Base-by-base conservation (phyloP, 2,329 filamentous ascomycete genomes). In the Trichoderma brevicompactum region DNA sequence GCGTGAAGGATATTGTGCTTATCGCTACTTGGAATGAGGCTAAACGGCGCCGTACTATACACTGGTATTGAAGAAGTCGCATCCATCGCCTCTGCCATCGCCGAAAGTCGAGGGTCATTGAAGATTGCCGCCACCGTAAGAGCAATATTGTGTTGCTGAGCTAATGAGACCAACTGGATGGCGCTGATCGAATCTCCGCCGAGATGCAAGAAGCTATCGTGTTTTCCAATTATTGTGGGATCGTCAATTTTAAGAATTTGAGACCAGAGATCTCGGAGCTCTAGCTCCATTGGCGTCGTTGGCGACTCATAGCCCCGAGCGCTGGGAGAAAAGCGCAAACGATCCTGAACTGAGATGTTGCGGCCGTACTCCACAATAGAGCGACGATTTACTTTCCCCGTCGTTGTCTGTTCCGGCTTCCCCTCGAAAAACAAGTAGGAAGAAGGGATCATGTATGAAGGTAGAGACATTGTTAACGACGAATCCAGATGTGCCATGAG, bases 391-490 rank as follows among this genome's bases (percentile, higher is more conserved):
- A 70, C 34, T 48, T 70, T 70, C 9, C 61, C 64, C 5, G 68
- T 68, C 4, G 46, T 32, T 12, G 66, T 66, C 28, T 61, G 68
- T 32, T 63, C 48, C 9, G 68, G 69, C 53, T 68, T 69, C 13
- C 65, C 68, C 7, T 23, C 15, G 28, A 68, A 70, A 8, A 63
- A 64, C 15, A 70, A 48, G 55, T 66, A 70, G 12, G 64, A 48
- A 3, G 68, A 64, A 1, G 68, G 69, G 28, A 70, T 52, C 68
- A 70, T 70, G 50, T 70, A 70, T 5, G n/a, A 32, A 6, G 69
- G 69, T 9, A 70, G 63, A 7, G 50, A 7, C 13, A 59, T 19
- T 23, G 38, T 49, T 5, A 69, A 28, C 5, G 64, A 28, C 7
- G 61, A 60, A 19, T 60, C 23, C 3, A 68, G 46, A 38, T 71